These are phyloP conservation scores for Daphne laureola DNA, from an alignment of 441 rosid species.

Conservation along the genomic window DNA sequence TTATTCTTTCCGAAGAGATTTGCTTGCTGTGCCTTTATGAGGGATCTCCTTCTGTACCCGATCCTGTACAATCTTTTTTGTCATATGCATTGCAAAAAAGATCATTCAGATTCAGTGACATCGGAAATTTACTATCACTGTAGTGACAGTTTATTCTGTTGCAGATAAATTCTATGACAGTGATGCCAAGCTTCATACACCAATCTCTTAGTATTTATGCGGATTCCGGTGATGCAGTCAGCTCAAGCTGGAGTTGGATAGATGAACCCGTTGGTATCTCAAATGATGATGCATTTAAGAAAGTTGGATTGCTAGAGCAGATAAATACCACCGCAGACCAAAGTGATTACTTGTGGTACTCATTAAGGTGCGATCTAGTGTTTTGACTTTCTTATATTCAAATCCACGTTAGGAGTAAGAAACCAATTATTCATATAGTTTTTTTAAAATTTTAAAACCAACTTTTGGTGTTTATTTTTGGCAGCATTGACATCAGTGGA, in stretches of 20 bases:
- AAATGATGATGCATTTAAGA: conserved; percentile 47
- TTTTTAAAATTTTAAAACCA: conserved; percentile 3
- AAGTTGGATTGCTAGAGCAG: conserved; percentile 78
- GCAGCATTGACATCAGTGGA: conserved; percentile 48
- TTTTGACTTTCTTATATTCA: neutral
- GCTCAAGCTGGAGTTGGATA: conserved; percentile 72
- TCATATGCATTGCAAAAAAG: neutral
- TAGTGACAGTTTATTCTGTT: conserved; percentile 2
- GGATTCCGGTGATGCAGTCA: conserved; percentile 36
- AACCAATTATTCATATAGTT: neutral
- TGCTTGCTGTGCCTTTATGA: neutral
- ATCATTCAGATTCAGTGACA: no score
- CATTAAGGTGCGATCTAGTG: conserved; percentile 49
- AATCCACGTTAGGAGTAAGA: no score
- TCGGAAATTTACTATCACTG: neutral
- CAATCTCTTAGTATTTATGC: conserved; percentile 37
- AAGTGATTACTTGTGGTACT: conserved; percentile 94
- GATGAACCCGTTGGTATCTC: conserved; percentile 84
- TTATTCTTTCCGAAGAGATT: neutral
- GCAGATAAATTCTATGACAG: conserved; percentile 69
- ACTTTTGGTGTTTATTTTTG: conserved; percentile 12
- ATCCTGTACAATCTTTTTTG: neutral
- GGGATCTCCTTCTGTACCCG: neutral
- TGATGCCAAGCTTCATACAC: conserved; percentile 40
- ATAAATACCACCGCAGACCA: conserved; percentile 78